phyloP scores from a whole-genome alignment of 2,329 filamentous ascomycete species.

The Dothistroma pini region DNA sequence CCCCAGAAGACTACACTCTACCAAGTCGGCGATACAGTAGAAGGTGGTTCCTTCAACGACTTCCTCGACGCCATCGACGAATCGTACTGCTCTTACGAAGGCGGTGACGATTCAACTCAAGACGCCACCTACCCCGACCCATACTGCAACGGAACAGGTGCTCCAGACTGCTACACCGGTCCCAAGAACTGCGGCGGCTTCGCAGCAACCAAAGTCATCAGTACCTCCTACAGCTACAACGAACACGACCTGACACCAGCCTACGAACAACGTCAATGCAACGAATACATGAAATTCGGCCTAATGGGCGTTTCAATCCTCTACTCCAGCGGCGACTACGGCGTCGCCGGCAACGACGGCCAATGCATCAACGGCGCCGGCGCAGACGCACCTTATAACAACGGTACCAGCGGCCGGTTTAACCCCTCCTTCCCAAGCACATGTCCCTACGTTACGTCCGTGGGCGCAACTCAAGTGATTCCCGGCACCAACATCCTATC shows the following conservation, averaged over 20 bases:
- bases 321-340: slow-evolving; percentile 50
- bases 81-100: slow-evolving; percentile 36
- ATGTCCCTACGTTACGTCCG: slow-evolving; percentile 38
- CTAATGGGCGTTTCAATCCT: slow-evolving; percentile 48
- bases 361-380: slow-evolving; percentile 20
- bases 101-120: slow-evolving; percentile 23
- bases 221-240: slow-evolving; percentile 51
- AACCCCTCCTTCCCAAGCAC: slow-evolving; percentile 45
- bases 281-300: slow-evolving; percentile 56
- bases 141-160: background rate
- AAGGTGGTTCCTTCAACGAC: slow-evolving; percentile 35
- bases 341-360: slow-evolving; percentile 30
- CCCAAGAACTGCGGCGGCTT: slow-evolving; percentile 46
- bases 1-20: slow-evolving; percentile 51
- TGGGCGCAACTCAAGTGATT: slow-evolving; percentile 47
- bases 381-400: slow-evolving; percentile 30
- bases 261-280: slow-evolving; percentile 53
- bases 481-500: slow-evolving; percentile 21
- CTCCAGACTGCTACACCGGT: slow-evolving; percentile 37
- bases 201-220: slow-evolving; percentile 51
- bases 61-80: slow-evolving; percentile 48
- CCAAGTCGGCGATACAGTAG: slow-evolving; percentile 34
- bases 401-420: slow-evolving; percentile 38
- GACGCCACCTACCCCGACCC: slow-evolving; percentile 51
- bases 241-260: slow-evolving; percentile 39